phyloP scores from a whole-genome alignment of 352 stramenopile genomes.

The Globisporangium paddicum region DNA sequence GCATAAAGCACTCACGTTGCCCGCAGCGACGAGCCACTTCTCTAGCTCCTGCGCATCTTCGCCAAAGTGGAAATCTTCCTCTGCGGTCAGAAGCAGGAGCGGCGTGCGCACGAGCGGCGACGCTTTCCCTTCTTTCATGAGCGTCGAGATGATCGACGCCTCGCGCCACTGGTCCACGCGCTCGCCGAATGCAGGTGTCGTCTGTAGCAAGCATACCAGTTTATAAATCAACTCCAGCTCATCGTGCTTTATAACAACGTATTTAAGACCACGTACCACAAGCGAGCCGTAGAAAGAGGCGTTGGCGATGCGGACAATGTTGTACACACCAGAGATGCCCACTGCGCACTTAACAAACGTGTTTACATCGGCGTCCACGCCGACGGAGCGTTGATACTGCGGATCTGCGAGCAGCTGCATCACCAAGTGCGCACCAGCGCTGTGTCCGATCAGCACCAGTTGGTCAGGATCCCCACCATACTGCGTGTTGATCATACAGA shows the following conservation, averaged over 20 bases:
- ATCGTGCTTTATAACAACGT: neutral
- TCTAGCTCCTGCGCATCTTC: slow-evolving; percentile 65
- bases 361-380: slow-evolving; percentile 26
- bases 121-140: slow-evolving; percentile 28
- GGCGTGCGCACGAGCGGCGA: slow-evolving; percentile 51
- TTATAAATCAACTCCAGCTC: neutral
- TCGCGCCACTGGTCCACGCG: slow-evolving; percentile 64
- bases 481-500: slow-evolving; percentile 15
- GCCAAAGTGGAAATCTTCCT: slow-evolving; percentile 81
- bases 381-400: slow-evolving; percentile 34
- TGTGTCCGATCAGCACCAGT: slow-evolving; percentile 67
- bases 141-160: slow-evolving; percentile 48
- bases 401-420: slow-evolving; percentile 66
- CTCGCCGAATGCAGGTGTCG: slow-evolving; percentile 64
- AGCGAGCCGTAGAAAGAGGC: slow-evolving; percentile 63
- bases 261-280: slow-evolving; percentile 14
- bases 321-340: slow-evolving; percentile 83
- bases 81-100: slow-evolving; percentile 54
- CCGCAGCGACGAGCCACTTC: slow-evolving; percentile 44
- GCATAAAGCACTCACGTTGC: slow-evolving; percentile 34
- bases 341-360: slow-evolving; percentile 49
- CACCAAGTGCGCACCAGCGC: slow-evolving; percentile 71
- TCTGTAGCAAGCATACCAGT: slow-evolving; percentile 13
- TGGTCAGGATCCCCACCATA: slow-evolving; percentile 64
- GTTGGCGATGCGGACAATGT: slow-evolving; percentile 78